Evolutionary conservation across 2,329 filamentous ascomycete genomes (phyloP), one percentile per base, ranked within the genome.

Genomic region (Scedosporium minutisporum): DNA sequence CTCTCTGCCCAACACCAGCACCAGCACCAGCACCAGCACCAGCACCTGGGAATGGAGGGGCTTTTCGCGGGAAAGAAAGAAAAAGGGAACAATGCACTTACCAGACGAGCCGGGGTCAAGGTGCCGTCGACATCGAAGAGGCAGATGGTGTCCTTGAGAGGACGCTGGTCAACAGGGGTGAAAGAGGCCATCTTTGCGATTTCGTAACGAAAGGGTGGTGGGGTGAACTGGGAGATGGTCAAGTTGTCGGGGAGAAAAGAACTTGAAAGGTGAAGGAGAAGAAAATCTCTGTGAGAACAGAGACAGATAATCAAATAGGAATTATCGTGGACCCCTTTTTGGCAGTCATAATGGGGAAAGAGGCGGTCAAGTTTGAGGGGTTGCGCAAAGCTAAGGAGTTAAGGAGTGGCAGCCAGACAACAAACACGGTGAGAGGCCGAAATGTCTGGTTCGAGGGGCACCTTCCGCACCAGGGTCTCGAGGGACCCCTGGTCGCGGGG

Each of bases 51-150:
- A 18, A 58, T 33, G 16, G 25, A 33, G 33, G n/a, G n/a, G 27
- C 25, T 38, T 3, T 16, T 55, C 51, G 12, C 51, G 5, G 18
- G 5, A 23, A 55, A 25, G 23, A 12, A 6, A 21, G 21, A 51
- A 12, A 18, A 53, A 60, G 44, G 10, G 16, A 27, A 29, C 44
- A n/a, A 23, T 27, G 27, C 14, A 61, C 81, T 65, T 80, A 96
- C 90, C 69, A 83, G 82, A 67, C 95, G 87, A 57, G 95, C 87
- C 51, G 87, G 89, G 16, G 92, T 95, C 68, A 99, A 85, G 33
- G 95, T 97, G 71, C 86, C 90, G 74, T 99, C 95, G 65, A 99
- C 95, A 77, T 99, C 95, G 77, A 99, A 99, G 66, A 99, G 88
- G 72, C 86, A 87, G 76, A 99, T 90, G 67, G 93, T 97, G 82